Conservation (phyloP, 306 rosid genomes). For the Rosa lucieae region DNA sequence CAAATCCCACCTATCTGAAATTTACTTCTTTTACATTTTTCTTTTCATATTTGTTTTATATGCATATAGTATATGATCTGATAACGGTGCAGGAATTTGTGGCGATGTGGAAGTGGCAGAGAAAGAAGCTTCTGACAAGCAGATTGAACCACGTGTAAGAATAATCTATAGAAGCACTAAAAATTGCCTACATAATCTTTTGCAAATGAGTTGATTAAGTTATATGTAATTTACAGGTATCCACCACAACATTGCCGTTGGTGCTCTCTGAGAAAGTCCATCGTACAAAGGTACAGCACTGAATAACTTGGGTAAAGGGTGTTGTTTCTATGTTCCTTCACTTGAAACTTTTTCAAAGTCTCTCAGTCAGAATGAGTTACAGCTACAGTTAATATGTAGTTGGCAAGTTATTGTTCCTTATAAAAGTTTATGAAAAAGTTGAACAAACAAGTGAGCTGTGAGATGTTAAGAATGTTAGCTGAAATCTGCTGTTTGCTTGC, state of each 20-base stretch:
- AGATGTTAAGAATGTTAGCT: neutral
- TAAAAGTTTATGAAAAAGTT: neutral
- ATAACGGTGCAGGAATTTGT: slow-evolving; percentile 41
- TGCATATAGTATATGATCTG: slow-evolving; percentile 22
- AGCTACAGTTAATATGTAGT: neutral
- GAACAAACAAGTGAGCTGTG: neutral
- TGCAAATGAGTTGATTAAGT: slow-evolving; percentile 25
- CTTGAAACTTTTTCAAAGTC: slow-evolving; percentile 15
- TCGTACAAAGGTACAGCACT: slow-evolving; percentile 64
- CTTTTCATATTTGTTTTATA: slow-evolving; percentile 2
- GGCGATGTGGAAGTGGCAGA: slow-evolving; percentile 46
- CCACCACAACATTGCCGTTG: slow-evolving; percentile 81
- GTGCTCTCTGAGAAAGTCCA: slow-evolving; percentile 89
- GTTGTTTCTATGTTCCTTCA: slow-evolving; percentile 13
- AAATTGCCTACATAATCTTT: slow-evolving; percentile 20
- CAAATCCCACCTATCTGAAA: neutral
- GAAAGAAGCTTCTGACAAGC: slow-evolving; percentile 64
- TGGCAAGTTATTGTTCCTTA: neutral
- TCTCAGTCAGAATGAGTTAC: slow-evolving; percentile 13
- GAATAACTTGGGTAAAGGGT: slow-evolving; percentile 11
- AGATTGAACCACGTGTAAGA: slow-evolving; percentile 59
- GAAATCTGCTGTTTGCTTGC: neutral
- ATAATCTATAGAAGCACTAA: slow-evolving; percentile 10
- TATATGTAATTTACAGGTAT: slow-evolving; percentile 54
- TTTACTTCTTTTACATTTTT: slow-evolving; percentile 15